phyloP scores from a whole-genome alignment of 495 filamentous ascomycete genomes.

The Penicillium turbatum region DNA sequence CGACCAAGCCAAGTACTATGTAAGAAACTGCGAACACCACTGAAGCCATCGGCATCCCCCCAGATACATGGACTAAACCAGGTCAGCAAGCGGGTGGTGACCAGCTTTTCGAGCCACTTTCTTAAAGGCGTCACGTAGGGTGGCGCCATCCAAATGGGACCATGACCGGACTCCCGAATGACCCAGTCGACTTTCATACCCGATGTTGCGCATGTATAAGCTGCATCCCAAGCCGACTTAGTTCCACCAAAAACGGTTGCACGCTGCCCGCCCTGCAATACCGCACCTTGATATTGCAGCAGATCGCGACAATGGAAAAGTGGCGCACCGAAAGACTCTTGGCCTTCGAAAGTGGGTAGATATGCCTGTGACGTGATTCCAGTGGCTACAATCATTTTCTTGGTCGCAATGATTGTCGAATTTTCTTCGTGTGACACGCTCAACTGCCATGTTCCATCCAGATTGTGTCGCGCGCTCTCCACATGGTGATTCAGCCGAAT shows the following conservation, averaged over 20 bases:
- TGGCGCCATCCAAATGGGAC: slow-evolving; percentile 67
- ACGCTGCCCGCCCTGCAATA: slow-evolving; percentile 32
- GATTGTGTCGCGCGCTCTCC: slow-evolving; percentile 44
- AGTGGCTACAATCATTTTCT: slow-evolving; percentile 65
- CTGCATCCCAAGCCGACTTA: slow-evolving; percentile 76
- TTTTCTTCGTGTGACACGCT: slow-evolving; percentile 18
- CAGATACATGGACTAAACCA: slow-evolving; percentile 64
- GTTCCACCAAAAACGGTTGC: slow-evolving; percentile 65
- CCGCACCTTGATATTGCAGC: slow-evolving; percentile 31
- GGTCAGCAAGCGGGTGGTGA: slow-evolving; percentile 58
- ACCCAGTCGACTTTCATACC: slow-evolving; percentile 73
- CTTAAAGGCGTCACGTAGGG: slow-evolving; percentile 58
- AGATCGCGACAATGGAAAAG: slow-evolving; percentile 64
- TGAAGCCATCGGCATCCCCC: slow-evolving; percentile 51
- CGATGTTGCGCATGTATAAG: slow-evolving; percentile 59
- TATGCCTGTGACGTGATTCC: slow-evolving; percentile 63
- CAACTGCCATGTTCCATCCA: slow-evolving; percentile 40
- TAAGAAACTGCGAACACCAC: slow-evolving; percentile 48
- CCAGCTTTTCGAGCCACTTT: slow-evolving; percentile 60
- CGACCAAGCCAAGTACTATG: slow-evolving; percentile 66
- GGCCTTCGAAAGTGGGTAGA: slow-evolving; percentile 47
- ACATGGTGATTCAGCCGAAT: slow-evolving; percentile 54
- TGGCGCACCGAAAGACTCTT: slow-evolving; percentile 49
- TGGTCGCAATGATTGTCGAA: slow-evolving; percentile 33
- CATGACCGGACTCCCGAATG: slow-evolving; percentile 72